Percentiles rank a stretch among this genome's conserved stretches.
Conservation (phyloP, 2,329 filamentous ascomycete genomes). For the Microcera coccophila region DNA sequence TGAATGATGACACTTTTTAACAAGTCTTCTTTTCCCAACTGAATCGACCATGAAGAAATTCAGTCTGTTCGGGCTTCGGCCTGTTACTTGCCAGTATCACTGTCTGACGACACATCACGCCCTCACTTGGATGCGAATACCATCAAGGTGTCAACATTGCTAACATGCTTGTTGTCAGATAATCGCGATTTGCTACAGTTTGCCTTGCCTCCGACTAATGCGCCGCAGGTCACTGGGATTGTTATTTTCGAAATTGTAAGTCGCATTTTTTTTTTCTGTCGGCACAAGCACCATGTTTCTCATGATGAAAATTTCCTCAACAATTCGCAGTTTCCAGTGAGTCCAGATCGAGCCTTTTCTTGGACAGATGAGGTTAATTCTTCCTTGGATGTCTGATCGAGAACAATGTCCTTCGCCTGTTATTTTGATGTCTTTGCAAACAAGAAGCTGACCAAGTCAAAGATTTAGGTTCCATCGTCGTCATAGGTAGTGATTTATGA, state of each 20-base stretch:
- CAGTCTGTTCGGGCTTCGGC: constrained; percentile 64
- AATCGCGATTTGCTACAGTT: constrained; percentile 3
- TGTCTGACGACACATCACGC: constrained; percentile 57
- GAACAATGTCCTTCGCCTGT: constrained; percentile 18
- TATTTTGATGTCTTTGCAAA: constrained; percentile 8
- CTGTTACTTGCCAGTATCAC: constrained; percentile 92
- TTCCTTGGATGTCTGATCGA: constrained; percentile 75
- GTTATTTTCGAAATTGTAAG: constrained; percentile 13
- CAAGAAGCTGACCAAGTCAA: constrained; percentile 21
- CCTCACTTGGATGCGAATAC: constrained; percentile 3
- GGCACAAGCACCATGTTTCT: constrained; percentile 11
- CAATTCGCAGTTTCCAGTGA: constrained; percentile 89
- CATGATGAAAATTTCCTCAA: constrained; percentile 70
- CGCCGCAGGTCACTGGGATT: constrained; percentile 7
- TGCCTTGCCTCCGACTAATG: constrained; percentile 5
- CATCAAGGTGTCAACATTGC: constrained; percentile 11
- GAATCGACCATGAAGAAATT: constrained; percentile 84
- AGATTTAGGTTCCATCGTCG: background rate
- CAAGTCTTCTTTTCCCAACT: constrained; percentile 82
- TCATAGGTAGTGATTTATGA: background rate
- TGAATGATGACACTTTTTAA: constrained; percentile 65
- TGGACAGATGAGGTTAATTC: constrained; percentile 64
- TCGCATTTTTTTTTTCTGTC: constrained; percentile 11
- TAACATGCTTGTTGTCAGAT: constrained; percentile 19
- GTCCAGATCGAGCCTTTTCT: constrained; percentile 62